phyloP scores from a whole-genome alignment of 495 filamentous ascomycete species.

The Massariosphaeria phaeospora region DNA sequence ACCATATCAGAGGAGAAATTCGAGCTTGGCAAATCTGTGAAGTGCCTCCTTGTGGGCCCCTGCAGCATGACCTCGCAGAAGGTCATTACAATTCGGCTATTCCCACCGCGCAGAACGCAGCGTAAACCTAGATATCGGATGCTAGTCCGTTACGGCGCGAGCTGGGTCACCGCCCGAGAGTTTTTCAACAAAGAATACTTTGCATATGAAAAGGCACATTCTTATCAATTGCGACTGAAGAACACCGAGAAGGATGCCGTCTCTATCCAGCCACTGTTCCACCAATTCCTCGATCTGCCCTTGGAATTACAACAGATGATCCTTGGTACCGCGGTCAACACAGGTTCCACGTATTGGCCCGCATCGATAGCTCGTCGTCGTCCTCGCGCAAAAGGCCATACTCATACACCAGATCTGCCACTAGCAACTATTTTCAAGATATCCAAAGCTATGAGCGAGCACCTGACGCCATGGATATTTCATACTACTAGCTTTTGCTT shows the following conservation, averaged over 20 bases:
- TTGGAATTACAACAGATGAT: constrained; percentile 20
- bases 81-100: constrained; percentile 5
- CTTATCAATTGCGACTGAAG: not conserved
- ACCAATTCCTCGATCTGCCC: constrained; percentile 4
- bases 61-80: not conserved
- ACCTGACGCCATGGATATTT: constrained; percentile 14
- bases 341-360: not conserved
- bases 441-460: constrained; percentile 7
- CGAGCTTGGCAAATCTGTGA: constrained; percentile 14
- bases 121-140: constrained; percentile 3
- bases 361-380: not conserved
- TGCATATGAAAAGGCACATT: not conserved
- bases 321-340: constrained; percentile 1
- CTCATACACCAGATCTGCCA: too few species aligned
- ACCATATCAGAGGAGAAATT: too few species aligned
- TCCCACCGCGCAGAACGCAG: not conserved
- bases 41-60: constrained; percentile 3
- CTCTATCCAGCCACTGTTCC: constrained; percentile 12
- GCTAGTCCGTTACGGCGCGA: constrained; percentile 8
- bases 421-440: constrained; percentile 3
- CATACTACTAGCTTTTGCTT: constrained; percentile 16
- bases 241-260: constrained; percentile 6
- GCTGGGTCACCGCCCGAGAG: constrained; percentile 14
- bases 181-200: constrained; percentile 19
- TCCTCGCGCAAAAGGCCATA: too few species aligned